Evolutionary conservation across 2,329 filamentous ascomycete genomes (phyloP).

Genomic region (Alternaria arborescens): DNA sequence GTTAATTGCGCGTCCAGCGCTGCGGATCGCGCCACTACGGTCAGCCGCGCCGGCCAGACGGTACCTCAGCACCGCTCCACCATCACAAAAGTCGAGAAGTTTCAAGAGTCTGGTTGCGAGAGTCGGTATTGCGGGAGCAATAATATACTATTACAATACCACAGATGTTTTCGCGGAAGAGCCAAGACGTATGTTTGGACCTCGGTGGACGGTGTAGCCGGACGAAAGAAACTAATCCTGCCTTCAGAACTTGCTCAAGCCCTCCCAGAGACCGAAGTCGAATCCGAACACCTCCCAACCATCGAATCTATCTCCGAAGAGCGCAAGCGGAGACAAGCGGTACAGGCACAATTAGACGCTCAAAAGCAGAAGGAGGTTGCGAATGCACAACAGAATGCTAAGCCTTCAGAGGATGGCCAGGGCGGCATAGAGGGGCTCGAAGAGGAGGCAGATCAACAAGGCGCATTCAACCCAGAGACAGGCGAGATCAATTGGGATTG

Average conservation of each 20-base stretch:
- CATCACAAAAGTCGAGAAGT: constrained; percentile 73
- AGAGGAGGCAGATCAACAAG: constrained; percentile 84
- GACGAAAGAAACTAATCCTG: constrained; percentile 7
- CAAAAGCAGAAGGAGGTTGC: constrained; percentile 34
- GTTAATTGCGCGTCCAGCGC: constrained; percentile 48
- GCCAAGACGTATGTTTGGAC: constrained; percentile 67
- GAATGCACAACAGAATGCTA: constrained; percentile 21
- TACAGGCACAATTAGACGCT: constrained; percentile 43
- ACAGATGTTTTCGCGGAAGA: constrained; percentile 87
- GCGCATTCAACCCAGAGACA: constrained; percentile 97
- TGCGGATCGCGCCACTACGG: constrained; percentile 51
- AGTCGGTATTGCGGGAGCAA: constrained; percentile 77
- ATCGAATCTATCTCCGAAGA: constrained; percentile 56
- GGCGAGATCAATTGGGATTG: constrained; percentile 99
- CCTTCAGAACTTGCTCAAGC: constrained; percentile 35
- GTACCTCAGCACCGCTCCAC: constrained; percentile 66
- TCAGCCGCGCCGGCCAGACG: constrained; percentile 51
- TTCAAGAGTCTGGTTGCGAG: constrained; percentile 81
- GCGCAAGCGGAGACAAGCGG: constrained; percentile 47
- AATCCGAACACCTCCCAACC: constrained; percentile 54
- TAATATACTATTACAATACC: constrained; percentile 94
- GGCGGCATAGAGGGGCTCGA: constrained; percentile 68
- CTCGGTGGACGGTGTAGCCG: neutral
- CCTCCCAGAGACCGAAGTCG: constrained; percentile 52
- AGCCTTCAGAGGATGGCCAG: constrained; percentile 17